Evolutionary conservation across 2,329 filamentous ascomycete genomes (phyloP).

Genomic region (Claviceps digitariae): DNA sequence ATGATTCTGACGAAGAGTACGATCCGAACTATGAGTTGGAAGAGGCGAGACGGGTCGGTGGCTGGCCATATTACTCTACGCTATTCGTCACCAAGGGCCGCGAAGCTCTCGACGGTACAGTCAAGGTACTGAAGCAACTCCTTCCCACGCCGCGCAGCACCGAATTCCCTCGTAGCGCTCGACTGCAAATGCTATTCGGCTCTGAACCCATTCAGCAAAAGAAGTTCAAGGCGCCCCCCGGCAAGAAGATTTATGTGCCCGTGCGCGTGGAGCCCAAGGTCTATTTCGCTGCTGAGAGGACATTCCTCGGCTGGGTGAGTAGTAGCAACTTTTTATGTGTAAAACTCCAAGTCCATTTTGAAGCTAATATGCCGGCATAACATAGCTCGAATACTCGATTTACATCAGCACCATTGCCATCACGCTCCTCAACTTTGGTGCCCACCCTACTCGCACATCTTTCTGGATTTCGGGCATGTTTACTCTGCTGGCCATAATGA

Average conservation of each 20-base stretch:
- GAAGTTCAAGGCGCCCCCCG: conserved; percentile 60
- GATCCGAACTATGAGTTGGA: conserved; percentile 63
- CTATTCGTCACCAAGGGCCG: conserved; percentile 35
- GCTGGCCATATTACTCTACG: conserved; percentile 58
- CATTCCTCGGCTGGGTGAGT: conserved; percentile 82
- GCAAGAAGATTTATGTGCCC: conserved; percentile 90
- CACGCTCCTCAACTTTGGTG: conserved; percentile 69
- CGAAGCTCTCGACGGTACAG: conserved; percentile 26
- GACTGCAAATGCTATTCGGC: conserved; percentile 39
- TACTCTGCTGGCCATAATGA: conserved; percentile 63
- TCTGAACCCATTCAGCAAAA: conserved; percentile 40
- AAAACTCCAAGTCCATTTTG: background rate
- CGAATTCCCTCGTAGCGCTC: conserved; percentile 43
- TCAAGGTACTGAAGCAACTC: conserved; percentile 33
- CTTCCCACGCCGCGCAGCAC: conserved; percentile 42
- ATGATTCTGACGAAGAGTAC: conserved; percentile 74
- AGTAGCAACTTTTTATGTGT: background rate
- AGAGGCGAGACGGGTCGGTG: conserved; percentile 63
- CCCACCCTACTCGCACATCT: conserved; percentile 39
- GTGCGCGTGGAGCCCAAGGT: conserved; percentile 96
- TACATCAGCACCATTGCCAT: conserved; percentile 82
- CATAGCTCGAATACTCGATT: conserved; percentile 83
- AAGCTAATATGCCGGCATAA: conserved; percentile 5
- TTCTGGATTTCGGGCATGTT: conserved; percentile 65
- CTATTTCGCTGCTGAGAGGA: conserved; percentile 90